Evolutionary conservation across 108 stramenopile genomes (phyloP), one percentile per base, ranked within the genome.

Genomic region (Cyclostephanos tholiformis): DNA sequence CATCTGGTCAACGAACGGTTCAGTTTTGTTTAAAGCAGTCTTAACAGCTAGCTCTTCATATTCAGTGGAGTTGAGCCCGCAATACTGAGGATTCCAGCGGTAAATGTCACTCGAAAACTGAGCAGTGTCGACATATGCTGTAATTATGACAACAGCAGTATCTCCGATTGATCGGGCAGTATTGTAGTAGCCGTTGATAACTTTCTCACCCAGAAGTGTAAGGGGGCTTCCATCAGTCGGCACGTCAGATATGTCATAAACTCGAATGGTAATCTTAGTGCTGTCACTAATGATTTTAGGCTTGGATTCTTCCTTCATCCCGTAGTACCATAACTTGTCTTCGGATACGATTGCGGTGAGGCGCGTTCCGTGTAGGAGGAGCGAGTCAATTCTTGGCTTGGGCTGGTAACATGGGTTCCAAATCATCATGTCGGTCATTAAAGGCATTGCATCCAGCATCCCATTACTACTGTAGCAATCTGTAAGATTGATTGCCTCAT

Each of bases 341-440:
- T 83, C 77, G 20, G 73, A 76, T 10, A 80, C 79, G 9, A 83
- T 70, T 0, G 82, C 82, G 38, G 78, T 79, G 38, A 83, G 65
- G 49, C 82, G 82, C 20, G 39, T 13, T 44, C 68, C 77, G 26
- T 79, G 67, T 13, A 83, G 62, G 29, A 83, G 73, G 25, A 83
- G 71, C 8, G 78, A 70, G 19, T 51, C 55, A 49, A 83, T 75
- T 29, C 67, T 66, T 29, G 78, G 77, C 74, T 83, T 83, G 73
- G 77, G 82, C 20, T 70, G 48, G 82, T 83, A 75, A 52, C 80
- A 82, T 29, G 68, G 73, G 27, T 39, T 27, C 10, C 20, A 59
- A 49, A 57, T 63, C 62, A n/a, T 8, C n/a, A n/a, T n/a, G n/a
- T 49, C 32, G 48, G 55, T 20, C 48, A 36, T 41, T 12, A 70